Evolutionary conservation across 192 early-diverging fungal species (phyloP).

Genomic region (Paraglomus occultum): DNA sequence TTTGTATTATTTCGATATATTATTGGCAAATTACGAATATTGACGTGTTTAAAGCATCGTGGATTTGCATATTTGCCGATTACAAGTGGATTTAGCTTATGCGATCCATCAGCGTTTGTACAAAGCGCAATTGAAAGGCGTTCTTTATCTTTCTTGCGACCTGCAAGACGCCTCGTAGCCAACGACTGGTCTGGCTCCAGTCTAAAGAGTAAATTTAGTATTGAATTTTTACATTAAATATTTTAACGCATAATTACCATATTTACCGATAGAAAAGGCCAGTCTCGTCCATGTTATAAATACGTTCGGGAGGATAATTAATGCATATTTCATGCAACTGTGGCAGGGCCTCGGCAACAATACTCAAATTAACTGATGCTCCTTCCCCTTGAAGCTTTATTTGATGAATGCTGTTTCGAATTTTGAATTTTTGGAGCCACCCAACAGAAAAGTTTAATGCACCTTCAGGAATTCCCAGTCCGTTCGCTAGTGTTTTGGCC

Average conservation of each 20-base stretch:
- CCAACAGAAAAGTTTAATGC: conserved; percentile 38
- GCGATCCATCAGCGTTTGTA: conserved; percentile 21
- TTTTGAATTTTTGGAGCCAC: conserved; percentile 44
- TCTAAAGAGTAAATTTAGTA: background rate
- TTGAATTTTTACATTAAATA: background rate
- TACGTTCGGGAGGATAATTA: conserved; percentile 19
- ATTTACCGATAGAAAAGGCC: conserved; percentile 18
- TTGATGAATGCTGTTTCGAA: conserved; percentile 32
- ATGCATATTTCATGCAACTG: conserved; percentile 9
- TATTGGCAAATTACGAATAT: conserved; percentile 12
- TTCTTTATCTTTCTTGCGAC: conserved; percentile 23
- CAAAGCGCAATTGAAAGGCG: conserved; percentile 22
- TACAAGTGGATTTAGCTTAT: conserved; percentile 15
- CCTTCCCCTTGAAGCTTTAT: conserved; percentile 21
- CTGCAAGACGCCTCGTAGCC: conserved; percentile 2
- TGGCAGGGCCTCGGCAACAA: background rate
- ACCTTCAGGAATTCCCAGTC: background rate
- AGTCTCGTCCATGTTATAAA: conserved; percentile 28
- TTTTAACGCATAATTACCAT: background rate
- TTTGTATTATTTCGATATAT: conserved; percentile 18
- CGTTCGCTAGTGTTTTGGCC: background rate
- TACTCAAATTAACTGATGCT: background rate
- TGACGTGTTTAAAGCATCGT: conserved; percentile 20
- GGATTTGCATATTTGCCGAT: conserved; percentile 30
- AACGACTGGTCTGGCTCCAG: conserved; percentile 18